Conservation (phyloP, 192 early-diverging fungal genomes). For the Pilobolus umbonatus region DNA sequence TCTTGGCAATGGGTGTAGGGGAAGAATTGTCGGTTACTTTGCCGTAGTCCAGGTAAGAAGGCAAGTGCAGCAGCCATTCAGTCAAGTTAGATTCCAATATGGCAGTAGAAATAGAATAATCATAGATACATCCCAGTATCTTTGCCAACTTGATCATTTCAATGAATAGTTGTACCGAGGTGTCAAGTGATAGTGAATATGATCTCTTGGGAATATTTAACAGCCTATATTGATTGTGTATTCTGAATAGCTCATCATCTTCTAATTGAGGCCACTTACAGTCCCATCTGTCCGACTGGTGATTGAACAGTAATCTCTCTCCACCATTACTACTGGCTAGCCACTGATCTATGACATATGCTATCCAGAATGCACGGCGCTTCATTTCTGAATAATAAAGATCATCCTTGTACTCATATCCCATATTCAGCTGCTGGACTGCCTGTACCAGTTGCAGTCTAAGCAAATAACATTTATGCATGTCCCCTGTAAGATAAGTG, state of each 20-base stretch:
- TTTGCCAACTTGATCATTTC: slow-evolving; percentile 26
- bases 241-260: slow-evolving; percentile 25
- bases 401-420: slow-evolving; percentile 22
- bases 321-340: slow-evolving; percentile 9
- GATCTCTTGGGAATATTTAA: slow-evolving; percentile 21
- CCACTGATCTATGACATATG: slow-evolving; percentile 31
- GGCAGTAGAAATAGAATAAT: slow-evolving; percentile 1
- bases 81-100: slow-evolving; percentile 18
- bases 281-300: slow-evolving; percentile 16
- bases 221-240: neutral
- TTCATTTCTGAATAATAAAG: slow-evolving; percentile 22
- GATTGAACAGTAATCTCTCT: slow-evolving; percentile 2
- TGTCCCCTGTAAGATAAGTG: slow-evolving; percentile 18
- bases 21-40: slow-evolving; percentile 16
- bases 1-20: slow-evolving; percentile 11
- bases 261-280: slow-evolving; percentile 28
- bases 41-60: slow-evolving; percentile 28
- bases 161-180: slow-evolving; percentile 18
- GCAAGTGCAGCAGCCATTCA: slow-evolving; percentile 28
- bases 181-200: no score
- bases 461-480: slow-evolving; percentile 13
- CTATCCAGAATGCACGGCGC: slow-evolving; percentile 29
- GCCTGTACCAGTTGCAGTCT: slow-evolving; percentile 6
- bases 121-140: slow-evolving; percentile 22
- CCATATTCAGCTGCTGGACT: slow-evolving; percentile 16